A percentile compares a stretch with the other conserved stretches of the same genome.
phyloP scores from a whole-genome alignment of 306 rosid genomes.

The Vachellia collinsii region DNA sequence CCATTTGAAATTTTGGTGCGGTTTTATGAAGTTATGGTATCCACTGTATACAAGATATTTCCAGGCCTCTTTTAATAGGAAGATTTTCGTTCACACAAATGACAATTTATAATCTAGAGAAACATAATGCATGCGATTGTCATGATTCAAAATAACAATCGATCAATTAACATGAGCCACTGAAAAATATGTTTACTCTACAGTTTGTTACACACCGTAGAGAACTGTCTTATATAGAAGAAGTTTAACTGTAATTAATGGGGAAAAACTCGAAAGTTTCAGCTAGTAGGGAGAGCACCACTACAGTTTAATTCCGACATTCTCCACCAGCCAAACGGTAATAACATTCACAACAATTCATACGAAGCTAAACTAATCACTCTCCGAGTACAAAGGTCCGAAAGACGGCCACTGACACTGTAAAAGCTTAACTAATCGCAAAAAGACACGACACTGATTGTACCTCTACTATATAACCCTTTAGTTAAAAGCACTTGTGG shows the following conservation, averaged over 20 bases:
- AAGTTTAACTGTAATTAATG: neutral
- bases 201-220: neutral
- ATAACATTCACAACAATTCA: neutral
- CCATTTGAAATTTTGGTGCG: neutral
- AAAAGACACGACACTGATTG: neutral
- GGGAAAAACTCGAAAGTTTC: neutral
- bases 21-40: neutral
- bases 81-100: neutral
- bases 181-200: neutral
- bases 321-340: neutral
- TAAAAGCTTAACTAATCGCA: neutral
- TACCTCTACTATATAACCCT: neutral
- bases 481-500: neutral
- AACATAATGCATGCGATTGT: neutral
- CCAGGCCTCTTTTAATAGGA: neutral
- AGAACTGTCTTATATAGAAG: neutral
- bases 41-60: neutral
- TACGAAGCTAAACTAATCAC: neutral
- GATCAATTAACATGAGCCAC: neutral
- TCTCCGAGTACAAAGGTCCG: neutral
- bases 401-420: neutral
- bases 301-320: neutral
- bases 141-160: constrained; percentile 1
- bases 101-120: neutral
- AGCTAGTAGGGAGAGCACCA: neutral